Evolutionary conservation across 192 early-diverging fungal genomes (phyloP), one percentile per base, ranked within the genome.

Genomic region (Linnemannia exigua): DNA sequence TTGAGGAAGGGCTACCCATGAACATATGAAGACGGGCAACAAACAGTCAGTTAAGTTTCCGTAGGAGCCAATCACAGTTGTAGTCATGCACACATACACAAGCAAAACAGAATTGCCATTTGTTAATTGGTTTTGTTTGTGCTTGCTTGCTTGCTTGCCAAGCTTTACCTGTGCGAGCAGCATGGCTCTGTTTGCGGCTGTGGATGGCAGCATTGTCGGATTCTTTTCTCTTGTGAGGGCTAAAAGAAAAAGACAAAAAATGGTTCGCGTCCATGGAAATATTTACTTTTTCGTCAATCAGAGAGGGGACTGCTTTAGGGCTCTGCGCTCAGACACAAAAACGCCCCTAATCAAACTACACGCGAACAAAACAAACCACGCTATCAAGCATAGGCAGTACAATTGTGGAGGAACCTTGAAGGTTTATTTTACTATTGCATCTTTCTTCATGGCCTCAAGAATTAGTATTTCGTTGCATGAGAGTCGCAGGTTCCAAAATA

Each of bases 141-240:
- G 46, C 31, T 5, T 22, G 46, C n/a, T 25, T 7, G n/a, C 12
- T 19, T 11, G 38, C 11, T 17, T 1, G 0, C 5, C 8, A 16
- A n/a, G n/a, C 9, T 68, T 9, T 76, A 85, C 83, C 61, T 85
- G 83, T 1, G 77, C 74, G 54, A 79, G 83, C 67, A 75, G 44
- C 77, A 71, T 72, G 69, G 54, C 67, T 61, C 83, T 17, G 15
- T 33, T 17, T 6, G 73, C 25, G 5, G 77, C 77, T 47, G 75
- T 54, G 0, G 74, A 71, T 6, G 68, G 52, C 46, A 85, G 28
- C 82, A 84, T 84, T 38, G 73, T 37, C n/a, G 9, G 19, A 22
- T 22, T 68, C n/a, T 33, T 25, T 12, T 35, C 31, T 58, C 36
- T 33, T 75, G 46, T 22, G 51, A n/a, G 14, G 46, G 72, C 9